Evolutionary conservation across 768 basidiomycete genomes (phyloP).

Genomic region (Galerina marginata): DNA sequence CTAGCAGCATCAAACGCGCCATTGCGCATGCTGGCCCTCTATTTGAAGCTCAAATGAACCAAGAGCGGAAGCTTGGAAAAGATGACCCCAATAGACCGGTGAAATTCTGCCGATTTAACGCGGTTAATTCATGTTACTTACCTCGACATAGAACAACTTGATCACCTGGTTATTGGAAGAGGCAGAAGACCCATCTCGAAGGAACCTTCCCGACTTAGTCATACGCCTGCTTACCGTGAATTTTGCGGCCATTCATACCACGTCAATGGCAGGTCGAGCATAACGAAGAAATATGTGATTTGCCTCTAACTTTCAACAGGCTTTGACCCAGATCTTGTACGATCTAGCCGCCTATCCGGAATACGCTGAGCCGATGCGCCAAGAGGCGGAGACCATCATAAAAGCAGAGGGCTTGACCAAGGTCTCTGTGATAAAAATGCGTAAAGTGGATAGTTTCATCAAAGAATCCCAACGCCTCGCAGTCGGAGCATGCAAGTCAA

Average conservation of each 20-base stretch:
- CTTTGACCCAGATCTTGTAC: slow-evolving; percentile 39
- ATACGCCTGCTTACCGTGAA: slow-evolving; percentile 29
- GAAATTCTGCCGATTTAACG: background rate
- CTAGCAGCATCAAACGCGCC: slow-evolving; percentile 1
- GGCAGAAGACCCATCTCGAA: slow-evolving; percentile 26
- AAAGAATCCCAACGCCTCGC: slow-evolving; percentile 36
- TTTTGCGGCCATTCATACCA: slow-evolving; percentile 35
- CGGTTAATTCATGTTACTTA: background rate
- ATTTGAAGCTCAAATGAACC: slow-evolving; percentile 3
- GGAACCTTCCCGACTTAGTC: slow-evolving; percentile 21
- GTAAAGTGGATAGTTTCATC: slow-evolving; percentile 49
- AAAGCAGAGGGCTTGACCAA: slow-evolving; percentile 41
- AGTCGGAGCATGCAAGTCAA: slow-evolving; percentile 2
- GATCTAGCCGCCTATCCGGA: slow-evolving; percentile 42
- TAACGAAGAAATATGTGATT: background rate
- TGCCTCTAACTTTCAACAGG: slow-evolving; percentile 26
- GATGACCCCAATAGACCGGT: slow-evolving; percentile 10
- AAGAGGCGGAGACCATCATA: slow-evolving; percentile 46
- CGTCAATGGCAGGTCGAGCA: slow-evolving; percentile 8
- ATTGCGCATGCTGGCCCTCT: slow-evolving; percentile 7
- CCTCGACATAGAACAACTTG: slow-evolving; percentile 26
- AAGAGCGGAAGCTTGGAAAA: background rate
- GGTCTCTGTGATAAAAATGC: slow-evolving; percentile 39
- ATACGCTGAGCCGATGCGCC: slow-evolving; percentile 39
- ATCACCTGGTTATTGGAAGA: slow-evolving; percentile 34